These are phyloP conservation scores for Apiospora kogelbergensis DNA, from an alignment of 2,329 filamentous ascomycete genomes.

Conservation along the genomic window DNA sequence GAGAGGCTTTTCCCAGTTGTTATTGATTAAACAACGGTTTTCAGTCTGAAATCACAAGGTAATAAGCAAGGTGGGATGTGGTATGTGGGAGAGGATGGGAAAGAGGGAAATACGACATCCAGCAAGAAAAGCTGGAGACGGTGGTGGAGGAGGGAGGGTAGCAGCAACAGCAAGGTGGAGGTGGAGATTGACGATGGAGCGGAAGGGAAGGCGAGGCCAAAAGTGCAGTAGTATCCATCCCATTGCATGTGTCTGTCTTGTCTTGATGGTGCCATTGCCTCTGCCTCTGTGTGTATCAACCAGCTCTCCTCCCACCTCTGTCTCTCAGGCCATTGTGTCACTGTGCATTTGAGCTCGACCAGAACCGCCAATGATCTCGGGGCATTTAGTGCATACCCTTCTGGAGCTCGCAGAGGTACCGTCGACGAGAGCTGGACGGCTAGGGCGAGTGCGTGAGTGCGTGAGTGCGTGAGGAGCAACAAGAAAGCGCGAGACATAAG, in stretches of 20 bases:
- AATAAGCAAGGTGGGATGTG: not conserved
- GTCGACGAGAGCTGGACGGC: not conserved
- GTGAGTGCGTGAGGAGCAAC: not conserved
- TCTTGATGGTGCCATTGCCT: not conserved
- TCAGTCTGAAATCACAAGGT: not conserved
- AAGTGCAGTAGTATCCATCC: not conserved
- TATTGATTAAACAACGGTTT: not conserved
- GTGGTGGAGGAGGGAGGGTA: conserved; percentile 2
- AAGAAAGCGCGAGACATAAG: not conserved
- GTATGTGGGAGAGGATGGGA: not conserved
- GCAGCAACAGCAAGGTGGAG: not conserved
- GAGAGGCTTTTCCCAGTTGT: not conserved
- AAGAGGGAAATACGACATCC: conserved; percentile 3
- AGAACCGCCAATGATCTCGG: not conserved
- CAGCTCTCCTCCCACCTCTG: too few species aligned
- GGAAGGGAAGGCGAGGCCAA: not conserved
- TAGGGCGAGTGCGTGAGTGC: not conserved
- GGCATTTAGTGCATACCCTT: not conserved
- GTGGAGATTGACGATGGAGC: not conserved
- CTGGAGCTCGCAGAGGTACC: not conserved
- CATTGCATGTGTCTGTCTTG: not conserved
- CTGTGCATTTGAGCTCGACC: not conserved
- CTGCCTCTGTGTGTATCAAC: not conserved
- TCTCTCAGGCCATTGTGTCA: too few species aligned
- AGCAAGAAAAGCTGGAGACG: not conserved